Percentiles rank a stretch among this genome's conserved stretches.
phyloP scores from a whole-genome alignment of 2,329 filamentous ascomycete species.

The Paecilomyces sp. region DNA sequence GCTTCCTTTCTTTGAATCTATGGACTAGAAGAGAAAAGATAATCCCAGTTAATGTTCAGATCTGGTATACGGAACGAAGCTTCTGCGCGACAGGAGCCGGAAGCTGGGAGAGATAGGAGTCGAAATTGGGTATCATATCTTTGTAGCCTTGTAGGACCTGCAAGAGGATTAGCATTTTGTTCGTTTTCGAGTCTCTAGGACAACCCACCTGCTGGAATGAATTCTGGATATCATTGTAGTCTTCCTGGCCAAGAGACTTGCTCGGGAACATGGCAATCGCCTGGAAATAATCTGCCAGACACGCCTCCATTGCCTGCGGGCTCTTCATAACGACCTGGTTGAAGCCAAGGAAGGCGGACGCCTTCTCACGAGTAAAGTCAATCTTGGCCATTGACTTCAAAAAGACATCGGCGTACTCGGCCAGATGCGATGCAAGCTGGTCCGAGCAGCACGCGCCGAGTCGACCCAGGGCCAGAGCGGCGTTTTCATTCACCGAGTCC shows the following conservation, averaged over 20 bases:
- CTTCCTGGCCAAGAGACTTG: conserved; percentile 57
- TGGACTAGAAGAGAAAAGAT: background rate
- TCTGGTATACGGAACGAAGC: conserved; percentile 35
- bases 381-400: conserved; percentile 75
- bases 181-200: background rate
- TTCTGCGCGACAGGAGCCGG: conserved; percentile 32
- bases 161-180: conserved; percentile 4
- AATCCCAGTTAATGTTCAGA: conserved; percentile 21
- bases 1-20: background rate
- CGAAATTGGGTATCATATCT: conserved; percentile 41
- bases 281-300: conserved; percentile 72
- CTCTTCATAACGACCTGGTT: conserved; percentile 77
- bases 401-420: conserved; percentile 75
- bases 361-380: conserved; percentile 87
- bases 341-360: conserved; percentile 86
- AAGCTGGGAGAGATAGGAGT: conserved; percentile 38
- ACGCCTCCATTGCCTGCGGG: conserved; percentile 85
- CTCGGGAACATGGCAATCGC: conserved; percentile 66
- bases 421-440: conserved; percentile 69
- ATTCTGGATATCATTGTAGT: conserved; percentile 54
- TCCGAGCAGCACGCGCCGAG: conserved; percentile 74
- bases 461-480: conserved; percentile 83
- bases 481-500: conserved; percentile 83
- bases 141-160: conserved; percentile 41
- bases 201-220: conserved; percentile 67